Base-by-base conservation (phyloP, 2,329 filamentous ascomycete genomes). In the Pseudogymnoascus verrucosus region DNA sequence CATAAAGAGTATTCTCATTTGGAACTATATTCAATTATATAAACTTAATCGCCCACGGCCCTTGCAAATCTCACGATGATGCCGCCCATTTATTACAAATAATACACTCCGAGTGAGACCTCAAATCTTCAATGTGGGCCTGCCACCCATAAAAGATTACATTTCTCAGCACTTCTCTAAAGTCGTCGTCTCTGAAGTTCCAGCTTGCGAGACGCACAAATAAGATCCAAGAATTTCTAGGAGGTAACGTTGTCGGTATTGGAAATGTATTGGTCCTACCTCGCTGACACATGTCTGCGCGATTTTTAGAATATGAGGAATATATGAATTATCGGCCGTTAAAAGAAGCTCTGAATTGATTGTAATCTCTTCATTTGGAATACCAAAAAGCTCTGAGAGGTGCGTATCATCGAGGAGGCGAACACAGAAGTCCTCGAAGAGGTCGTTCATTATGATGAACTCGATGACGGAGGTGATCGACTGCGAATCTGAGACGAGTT, bases 91-190 rank as follows among this genome's bases (percentile, higher is more conserved):
- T 31, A 7, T 31, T 31, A 31, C 28, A 31, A 8, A 31, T 31
- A 31, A 31, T 31, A 31, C 28, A 31, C 28, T 8, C 28, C 28
- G 28, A 31, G 28, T 31, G 28, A 31, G 28, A 31, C 78, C 0
- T 78, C 34, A 37, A 37, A 37, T 37, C 11, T 37, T 14, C 4
- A 37, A 37, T 37, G 34, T 37, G 34, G 34, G 4, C 34, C 34
- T 37, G 34, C 34, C 34, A 37, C 34, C 11, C 78, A 0, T 79
- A 76, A 65, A 79, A 81, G 63, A 79, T 82, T 16, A 79, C 77
- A 23, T 3, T 39, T 39, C 14, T 16, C n/a, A 39, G 37, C 34
- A 14, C 34, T 37, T 37, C 34, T 37, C 34, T 5, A 14, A 37
- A 14, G 34, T 37, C 34, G 34, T 37, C 34, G 34, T 37, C 34